Conservation (phyloP, 305 asterid genomes). For the Plantago rigida region DNA sequence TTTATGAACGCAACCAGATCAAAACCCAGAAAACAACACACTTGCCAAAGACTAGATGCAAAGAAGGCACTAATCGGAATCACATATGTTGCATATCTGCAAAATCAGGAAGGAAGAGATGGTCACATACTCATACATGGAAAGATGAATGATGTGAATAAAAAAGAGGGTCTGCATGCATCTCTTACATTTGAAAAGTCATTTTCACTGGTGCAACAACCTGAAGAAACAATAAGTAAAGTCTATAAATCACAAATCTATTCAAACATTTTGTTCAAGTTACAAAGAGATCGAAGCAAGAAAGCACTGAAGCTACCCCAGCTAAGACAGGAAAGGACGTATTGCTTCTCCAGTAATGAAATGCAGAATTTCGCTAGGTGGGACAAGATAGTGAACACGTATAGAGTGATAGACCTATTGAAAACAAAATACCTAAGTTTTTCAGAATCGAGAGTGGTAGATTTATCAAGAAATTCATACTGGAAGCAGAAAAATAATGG, state of each 20-base stretch:
- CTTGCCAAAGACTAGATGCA: conserved; percentile 86
- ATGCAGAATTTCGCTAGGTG: too few species aligned
- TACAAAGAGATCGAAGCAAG: conserved; percentile 6
- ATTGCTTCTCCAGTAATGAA: too few species aligned
- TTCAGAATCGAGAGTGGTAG: too few species aligned
- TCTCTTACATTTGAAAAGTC: conserved; percentile 92
- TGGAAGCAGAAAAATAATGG: too few species aligned
- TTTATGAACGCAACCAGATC: conserved; percentile 12
- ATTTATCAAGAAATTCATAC: too few species aligned
- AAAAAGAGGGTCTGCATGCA: conserved; percentile 21
- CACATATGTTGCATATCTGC: conserved; percentile 88
- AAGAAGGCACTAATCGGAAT: conserved; percentile 80
- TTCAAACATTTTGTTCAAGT: neutral
- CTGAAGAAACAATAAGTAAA: conserved; percentile 37
- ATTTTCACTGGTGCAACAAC: conserved; percentile 92
- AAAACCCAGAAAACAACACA: conserved; percentile 21
- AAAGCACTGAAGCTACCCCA: conserved; percentile 12
- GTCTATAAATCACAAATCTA: neutral
- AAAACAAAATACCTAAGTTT: too few species aligned
- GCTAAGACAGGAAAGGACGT: neutral
- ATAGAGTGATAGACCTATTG: too few species aligned
- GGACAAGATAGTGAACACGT: too few species aligned
- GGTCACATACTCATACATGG: conserved; percentile 4
- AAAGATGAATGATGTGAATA: conserved; percentile 21
- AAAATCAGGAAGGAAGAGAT: conserved; percentile 25